These are phyloP conservation scores for Paecilomyces dactylethromorphus DNA, from an alignment of 2,329 filamentous ascomycete genomes.

Conservation along the genomic window DNA sequence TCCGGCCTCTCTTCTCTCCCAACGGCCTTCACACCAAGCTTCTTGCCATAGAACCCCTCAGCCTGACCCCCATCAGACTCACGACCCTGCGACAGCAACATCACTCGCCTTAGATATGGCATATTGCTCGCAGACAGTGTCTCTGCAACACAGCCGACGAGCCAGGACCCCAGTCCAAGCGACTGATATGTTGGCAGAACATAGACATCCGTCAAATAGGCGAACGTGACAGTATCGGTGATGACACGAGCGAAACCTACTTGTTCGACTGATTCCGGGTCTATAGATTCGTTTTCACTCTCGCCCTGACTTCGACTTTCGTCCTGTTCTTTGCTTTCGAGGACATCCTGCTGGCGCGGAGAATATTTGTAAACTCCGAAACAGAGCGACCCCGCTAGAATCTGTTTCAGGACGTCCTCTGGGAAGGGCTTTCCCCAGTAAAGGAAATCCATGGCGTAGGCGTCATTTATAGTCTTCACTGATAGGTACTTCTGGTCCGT, in stretches of 20 bases:
- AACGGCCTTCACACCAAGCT: not conserved
- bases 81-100: conserved; percentile 33
- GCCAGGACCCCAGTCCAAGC: conserved; percentile 58
- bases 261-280: conserved; percentile 22
- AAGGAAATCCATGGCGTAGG: conserved; percentile 51
- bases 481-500: conserved; percentile 54
- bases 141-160: conserved; percentile 57
- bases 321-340: not conserved
- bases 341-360: conserved; percentile 1
- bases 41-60: not conserved
- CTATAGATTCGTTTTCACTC: not conserved
- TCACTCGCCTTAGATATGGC: conserved; percentile 53
- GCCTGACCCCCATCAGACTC: not conserved
- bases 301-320: too few relatives aligned
- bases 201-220: conserved; percentile 65
- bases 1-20: not conserved
- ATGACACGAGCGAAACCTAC: conserved; percentile 59
- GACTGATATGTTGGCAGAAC: conserved; percentile 54
- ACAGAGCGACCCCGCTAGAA: conserved; percentile 54
- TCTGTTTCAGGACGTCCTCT: conserved; percentile 42
- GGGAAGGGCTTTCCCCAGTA: conserved; percentile 56
- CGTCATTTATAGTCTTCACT: conserved; percentile 48
- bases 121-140: conserved; percentile 43
- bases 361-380: conserved; percentile 47
- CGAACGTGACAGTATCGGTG: conserved; percentile 63